These are phyloP conservation scores for Geotrichum bryndzae DNA, from an alignment of 1,139 yeast genomes.

Conservation along the genomic window DNA sequence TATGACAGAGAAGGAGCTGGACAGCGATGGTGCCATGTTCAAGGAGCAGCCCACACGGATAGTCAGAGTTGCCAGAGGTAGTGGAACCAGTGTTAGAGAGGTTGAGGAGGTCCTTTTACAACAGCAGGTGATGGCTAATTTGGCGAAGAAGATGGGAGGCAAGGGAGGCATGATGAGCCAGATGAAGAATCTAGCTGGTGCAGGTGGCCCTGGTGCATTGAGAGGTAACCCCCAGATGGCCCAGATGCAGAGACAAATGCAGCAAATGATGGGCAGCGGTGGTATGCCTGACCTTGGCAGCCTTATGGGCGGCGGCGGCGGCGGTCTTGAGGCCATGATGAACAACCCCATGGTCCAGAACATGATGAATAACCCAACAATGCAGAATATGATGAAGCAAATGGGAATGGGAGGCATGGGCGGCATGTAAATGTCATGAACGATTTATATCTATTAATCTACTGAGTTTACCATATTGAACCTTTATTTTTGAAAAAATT, in stretches of 20 bases:
- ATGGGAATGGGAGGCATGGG: slow-evolving; percentile 43
- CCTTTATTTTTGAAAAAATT: background rate
- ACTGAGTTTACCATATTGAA: background rate
- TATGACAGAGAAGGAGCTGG: slow-evolving; percentile 88
- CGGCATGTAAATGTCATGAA: background rate
- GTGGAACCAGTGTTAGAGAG: slow-evolving; percentile 88
- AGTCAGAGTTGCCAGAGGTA: slow-evolving; percentile 89
- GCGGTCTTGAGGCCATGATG: slow-evolving; percentile 44
- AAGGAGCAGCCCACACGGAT: slow-evolving; percentile 78
- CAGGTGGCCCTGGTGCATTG: slow-evolving; percentile 23
- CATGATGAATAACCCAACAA: slow-evolving; percentile 58
- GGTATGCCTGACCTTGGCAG: slow-evolving; percentile 36
- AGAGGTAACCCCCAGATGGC: slow-evolving; percentile 36
- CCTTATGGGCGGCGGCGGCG: slow-evolving; percentile 28
- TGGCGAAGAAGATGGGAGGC: slow-evolving; percentile 71
- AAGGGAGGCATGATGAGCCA: slow-evolving; percentile 41
- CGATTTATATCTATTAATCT: background rate
- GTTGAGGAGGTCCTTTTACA: slow-evolving; percentile 91
- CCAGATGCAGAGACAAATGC: slow-evolving; percentile 36
- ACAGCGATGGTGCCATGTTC: slow-evolving; percentile 81
- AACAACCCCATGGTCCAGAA: slow-evolving; percentile 41
- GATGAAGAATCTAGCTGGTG: slow-evolving; percentile 36
- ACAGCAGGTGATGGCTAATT: slow-evolving; percentile 89
- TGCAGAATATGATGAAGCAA: slow-evolving; percentile 76
- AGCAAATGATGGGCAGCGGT: slow-evolving; percentile 37